Evolutionary conservation across 768 basidiomycete genomes (phyloP), one percentile per base, ranked within the genome.

Genomic region (Mycena amicta): DNA sequence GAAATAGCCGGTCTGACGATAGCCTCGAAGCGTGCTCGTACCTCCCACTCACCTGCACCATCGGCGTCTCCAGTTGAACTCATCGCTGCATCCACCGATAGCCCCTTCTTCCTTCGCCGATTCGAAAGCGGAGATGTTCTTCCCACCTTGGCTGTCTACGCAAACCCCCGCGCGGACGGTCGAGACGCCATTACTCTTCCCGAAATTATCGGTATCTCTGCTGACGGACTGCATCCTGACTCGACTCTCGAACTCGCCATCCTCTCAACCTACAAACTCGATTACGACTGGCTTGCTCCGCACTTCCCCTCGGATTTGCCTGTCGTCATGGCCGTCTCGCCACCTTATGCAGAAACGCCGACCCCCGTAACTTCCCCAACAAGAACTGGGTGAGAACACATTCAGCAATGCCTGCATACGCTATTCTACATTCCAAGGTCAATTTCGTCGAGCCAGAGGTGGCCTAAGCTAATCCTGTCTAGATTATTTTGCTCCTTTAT

Each of bases 401-500:
- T 3, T 89, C 91, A 4, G 77, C 76, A 51, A 69, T 92, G 45
- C 78, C 82, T 59, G 75, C 72, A 56, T 84, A 88, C 18, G 89
- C 89, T 11, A 89, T 86, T 68, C 86, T 88, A 80, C 90, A 90
- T 70, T 90, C 89, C 84, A 92, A 92, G 79, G 89, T 88, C 31
- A 20, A 73, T 49, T 5, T n/a, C n/a, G n/a, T n/a, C n/a, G n/a
- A n/a, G n/a, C n/a, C n/a, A n/a, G n/a, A n/a, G n/a, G n/a, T n/a
- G n/a, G n/a, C n/a, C n/a, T n/a, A n/a, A n/a, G n/a, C n/a, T 26
- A 58, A 16, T 28, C 26, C 6, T 53, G 57, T 54, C 54, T 54
- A n/a, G 67, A 93, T 91, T 90, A 89, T 66, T 90, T 92, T 86
- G 77, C 90, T 51, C 77, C 95, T 95, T 62, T 93, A 94, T 74